Conservation (phyloP, 2,329 filamentous ascomycete species). For the Aspergillus fumigatus region DNA sequence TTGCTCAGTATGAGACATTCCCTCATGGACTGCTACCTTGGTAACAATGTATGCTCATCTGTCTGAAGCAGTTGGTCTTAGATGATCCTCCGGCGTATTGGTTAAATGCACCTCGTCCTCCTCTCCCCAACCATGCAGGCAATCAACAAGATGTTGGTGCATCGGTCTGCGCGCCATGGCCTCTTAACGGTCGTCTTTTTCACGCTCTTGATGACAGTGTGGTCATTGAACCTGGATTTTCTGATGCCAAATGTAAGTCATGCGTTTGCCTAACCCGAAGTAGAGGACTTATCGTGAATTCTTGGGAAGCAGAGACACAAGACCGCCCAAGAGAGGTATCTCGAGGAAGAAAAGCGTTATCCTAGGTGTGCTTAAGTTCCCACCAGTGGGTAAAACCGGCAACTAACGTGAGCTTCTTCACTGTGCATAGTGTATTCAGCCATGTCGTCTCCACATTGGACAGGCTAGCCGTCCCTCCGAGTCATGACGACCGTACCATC, state of each 20-base stretch:
- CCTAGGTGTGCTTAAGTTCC: not conserved
- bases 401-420: not conserved
- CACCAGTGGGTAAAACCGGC: not conserved
- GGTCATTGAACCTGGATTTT: not conserved
- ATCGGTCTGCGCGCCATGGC: not conserved
- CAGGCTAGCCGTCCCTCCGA: not conserved
- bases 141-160: not conserved
- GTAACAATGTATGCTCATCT: not conserved
- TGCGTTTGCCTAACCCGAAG: not conserved
- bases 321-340: not conserved
- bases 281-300: not conserved
- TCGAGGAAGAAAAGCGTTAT: not conserved
- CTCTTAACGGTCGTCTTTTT: not conserved
- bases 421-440: not conserved
- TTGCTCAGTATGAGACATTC: not conserved
- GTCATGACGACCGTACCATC: not conserved
- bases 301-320: not conserved
- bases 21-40: not conserved
- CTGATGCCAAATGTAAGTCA: not conserved
- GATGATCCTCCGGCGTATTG: not conserved
- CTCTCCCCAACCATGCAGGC: not conserved
- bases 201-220: not conserved
- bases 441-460: not conserved
- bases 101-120: not conserved
- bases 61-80: not conserved